These are phyloP conservation scores for Paramecium biaurelia DNA, from an alignment of 73 alveolate genomes.

Conservation along the genomic window DNA sequence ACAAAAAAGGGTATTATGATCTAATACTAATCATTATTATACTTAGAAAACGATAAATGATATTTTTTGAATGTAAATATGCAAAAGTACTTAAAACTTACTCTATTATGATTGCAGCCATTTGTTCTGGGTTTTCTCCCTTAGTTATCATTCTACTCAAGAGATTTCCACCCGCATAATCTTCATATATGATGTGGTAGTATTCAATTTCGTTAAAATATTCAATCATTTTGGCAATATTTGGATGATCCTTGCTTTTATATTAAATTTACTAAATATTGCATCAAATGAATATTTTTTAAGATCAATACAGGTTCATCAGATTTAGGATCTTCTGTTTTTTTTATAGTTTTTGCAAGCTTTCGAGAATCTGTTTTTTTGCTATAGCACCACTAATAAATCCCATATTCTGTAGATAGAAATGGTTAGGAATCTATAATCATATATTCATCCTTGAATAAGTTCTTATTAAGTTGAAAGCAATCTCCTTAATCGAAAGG, in stretches of 20 bases:
- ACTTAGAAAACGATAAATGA: conserved; percentile 9
- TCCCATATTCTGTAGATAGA: neutral
- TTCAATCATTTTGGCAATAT: conserved; percentile 7
- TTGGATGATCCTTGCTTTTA: conserved; percentile 40
- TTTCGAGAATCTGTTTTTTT: neutral
- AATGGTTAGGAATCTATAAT: neutral
- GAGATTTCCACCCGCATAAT: neutral
- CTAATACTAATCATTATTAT: neutral
- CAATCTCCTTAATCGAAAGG: conserved; percentile 10
- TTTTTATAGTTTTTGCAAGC: neutral
- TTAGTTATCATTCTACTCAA: neutral
- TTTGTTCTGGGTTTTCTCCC: neutral
- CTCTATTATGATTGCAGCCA: neutral
- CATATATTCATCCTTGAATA: neutral
- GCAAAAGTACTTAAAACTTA: neutral
- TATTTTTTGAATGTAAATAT: conserved; percentile 18
- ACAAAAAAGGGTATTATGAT: neutral
- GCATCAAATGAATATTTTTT: neutral
- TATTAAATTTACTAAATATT: neutral
- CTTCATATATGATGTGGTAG: neutral
- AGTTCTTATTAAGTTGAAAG: neutral
- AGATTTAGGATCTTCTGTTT: neutral
- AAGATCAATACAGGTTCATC: neutral
- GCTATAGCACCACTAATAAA: neutral
- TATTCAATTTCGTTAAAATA: neutral